Percentiles rank a stretch among this genome's conserved stretches.
phyloP scores from a whole-genome alignment of 345 rosid species.

The Carallia pectinifolia region DNA sequence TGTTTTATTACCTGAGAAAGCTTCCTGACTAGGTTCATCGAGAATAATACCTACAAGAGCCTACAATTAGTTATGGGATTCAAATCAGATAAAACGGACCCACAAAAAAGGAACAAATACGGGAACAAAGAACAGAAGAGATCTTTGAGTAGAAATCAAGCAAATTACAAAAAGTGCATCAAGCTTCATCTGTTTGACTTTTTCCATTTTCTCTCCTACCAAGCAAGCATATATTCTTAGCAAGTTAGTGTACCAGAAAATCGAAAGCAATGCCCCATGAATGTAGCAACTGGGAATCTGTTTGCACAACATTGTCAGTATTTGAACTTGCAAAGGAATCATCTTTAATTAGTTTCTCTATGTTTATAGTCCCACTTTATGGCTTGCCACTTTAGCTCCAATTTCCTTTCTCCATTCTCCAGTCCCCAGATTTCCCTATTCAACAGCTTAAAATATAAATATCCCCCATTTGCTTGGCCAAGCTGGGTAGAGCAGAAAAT shows the following conservation, averaged over 20 bases:
- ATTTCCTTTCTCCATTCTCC: background rate
- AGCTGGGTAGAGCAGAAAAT: background rate
- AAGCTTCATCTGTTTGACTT: constrained; percentile 5
- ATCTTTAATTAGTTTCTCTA: no score
- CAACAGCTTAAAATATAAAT: no score
- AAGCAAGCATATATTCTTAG: constrained; percentile 45
- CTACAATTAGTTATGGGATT: no score
- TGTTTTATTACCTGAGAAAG: no score
- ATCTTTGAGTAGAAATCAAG: constrained; percentile 41
- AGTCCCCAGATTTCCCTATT: no score
- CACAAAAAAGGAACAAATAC: background rate
- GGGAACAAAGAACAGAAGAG: background rate
- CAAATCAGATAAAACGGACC: no score
- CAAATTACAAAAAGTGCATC: constrained; percentile 19
- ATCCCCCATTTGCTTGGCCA: background rate
- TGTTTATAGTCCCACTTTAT: background rate
- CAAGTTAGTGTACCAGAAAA: background rate
- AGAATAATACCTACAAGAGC: no score
- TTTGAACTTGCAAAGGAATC: no score
- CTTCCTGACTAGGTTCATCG: no score
- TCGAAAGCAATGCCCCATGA: background rate
- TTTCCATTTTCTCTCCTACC: constrained; percentile 31
- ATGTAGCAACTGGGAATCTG: background rate
- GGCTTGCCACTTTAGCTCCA: background rate
- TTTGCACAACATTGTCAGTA: no score